Evolutionary conservation across 192 early-diverging fungal species (phyloP), one percentile per base, ranked within the genome.

Genomic region (Rhizophagus prolifer): DNA sequence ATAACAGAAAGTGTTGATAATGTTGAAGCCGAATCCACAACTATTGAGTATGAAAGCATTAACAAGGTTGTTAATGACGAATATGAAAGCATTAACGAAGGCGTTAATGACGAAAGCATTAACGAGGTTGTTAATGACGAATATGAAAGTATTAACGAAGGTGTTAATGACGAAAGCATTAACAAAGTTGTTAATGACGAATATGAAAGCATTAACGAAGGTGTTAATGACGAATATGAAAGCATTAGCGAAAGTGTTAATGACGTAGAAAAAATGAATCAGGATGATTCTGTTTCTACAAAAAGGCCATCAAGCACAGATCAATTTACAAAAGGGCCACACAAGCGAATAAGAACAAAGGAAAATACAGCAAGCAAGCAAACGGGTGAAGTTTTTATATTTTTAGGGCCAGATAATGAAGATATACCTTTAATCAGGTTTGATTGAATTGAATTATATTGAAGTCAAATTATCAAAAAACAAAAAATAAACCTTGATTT

Each of bases 331-430:
- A 10, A 69, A 34, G 41, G 25, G 28, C 9, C 68, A 46, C n/a
- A 66, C 70, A 30, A 82, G 81, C 66, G 74, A 41, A 50, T 62
- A 83, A 85, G 67, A 81, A 81, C 46, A 74, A 84, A 50, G 80
- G 83, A 23, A 85, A 88, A 69, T 14, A 16, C 13, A 5, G 0
- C 47, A 19, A 63, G 70, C 30, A 79, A 66, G 7, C 21, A 71
- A 12, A 79, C 88, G 65, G 85, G 87, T 64, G 97, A 92, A 68
- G 95, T 96, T 10, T 98, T 98, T 85, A 83, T 94, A 64, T 95
- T 97, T 83, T 72, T 98, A 71, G 79, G 85, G 16, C 75, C 86
- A 26, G 83, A 84, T 19, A 84, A 88, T 62, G 76, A 82, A 25
- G 92, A 93, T 80, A 82, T 96, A 3, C 60, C 85, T 71, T 68